A percentile compares a stretch with the other conserved stretches of the same genome.
Evolutionary conservation across 108 stramenopile species (phyloP).

Genomic region (Skeletonema grethae): DNA sequence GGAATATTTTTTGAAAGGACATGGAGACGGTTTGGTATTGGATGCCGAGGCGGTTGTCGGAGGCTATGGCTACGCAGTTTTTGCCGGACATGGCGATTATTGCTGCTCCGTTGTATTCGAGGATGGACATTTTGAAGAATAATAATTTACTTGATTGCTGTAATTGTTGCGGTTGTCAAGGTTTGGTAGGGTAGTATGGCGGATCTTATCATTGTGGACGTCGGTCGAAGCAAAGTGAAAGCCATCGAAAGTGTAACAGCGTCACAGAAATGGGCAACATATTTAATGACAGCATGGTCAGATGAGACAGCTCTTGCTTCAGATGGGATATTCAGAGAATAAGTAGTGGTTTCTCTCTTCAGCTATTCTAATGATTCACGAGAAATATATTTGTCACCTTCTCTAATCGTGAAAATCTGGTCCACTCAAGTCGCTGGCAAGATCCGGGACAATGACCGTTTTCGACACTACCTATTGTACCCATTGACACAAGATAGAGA

Average conservation of each 20-base stretch:
- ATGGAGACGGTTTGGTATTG: constrained; percentile 94
- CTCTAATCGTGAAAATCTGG: no score
- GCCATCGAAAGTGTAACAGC: constrained; percentile 12
- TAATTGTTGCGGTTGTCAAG: no score
- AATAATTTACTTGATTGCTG: no score
- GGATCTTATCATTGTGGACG: constrained; percentile 4
- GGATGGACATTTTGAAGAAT: constrained; percentile 98
- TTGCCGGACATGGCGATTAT: constrained; percentile 99
- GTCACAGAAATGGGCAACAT: neutral
- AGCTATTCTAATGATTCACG: no score
- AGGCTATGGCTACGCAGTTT: constrained; percentile 97
- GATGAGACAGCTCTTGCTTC: neutral
- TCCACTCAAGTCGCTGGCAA: no score
- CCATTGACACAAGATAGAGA: no score
- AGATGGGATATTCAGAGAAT: no score
- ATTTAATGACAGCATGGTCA: constrained; percentile 7
- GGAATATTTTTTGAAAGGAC: constrained; percentile 95
- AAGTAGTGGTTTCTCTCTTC: no score
- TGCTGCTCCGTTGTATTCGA: constrained; percentile 98
- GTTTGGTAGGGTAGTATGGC: neutral
- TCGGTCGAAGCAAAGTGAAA: constrained; percentile 10
- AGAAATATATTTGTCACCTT: no score
- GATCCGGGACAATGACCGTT: no score
- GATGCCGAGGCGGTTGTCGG: constrained; percentile 93
- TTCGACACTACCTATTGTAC: no score